phyloP scores from a whole-genome alignment of 805 yeast species.

The Candida germanica region DNA sequence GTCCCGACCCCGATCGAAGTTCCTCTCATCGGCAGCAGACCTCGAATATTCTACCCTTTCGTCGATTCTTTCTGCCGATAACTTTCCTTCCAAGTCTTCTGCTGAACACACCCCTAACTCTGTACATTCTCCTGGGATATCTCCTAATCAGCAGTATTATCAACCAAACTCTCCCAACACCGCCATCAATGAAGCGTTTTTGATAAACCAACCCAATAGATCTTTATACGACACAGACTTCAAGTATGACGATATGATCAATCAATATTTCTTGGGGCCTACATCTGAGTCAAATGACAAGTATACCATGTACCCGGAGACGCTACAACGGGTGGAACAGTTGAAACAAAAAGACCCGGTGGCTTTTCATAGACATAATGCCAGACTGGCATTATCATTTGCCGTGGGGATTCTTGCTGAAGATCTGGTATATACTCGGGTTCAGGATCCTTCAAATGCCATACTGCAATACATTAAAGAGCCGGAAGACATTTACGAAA shows the following conservation, averaged over 20 bases:
- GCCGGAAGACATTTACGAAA: slow-evolving; percentile 77
- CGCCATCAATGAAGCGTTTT: slow-evolving; percentile 16
- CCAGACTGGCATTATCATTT: slow-evolving; percentile 45
- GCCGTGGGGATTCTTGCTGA: slow-evolving; percentile 44
- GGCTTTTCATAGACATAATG: slow-evolving; percentile 34
- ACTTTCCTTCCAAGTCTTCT: slow-evolving; percentile 11
- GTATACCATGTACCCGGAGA: slow-evolving; percentile 56
- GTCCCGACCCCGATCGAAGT: slow-evolving; percentile 32
- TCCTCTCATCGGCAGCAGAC: slow-evolving; percentile 69
- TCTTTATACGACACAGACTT: not conserved
- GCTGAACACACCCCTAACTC: slow-evolving; percentile 32
- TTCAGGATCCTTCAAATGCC: slow-evolving; percentile 14
- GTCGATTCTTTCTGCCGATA: slow-evolving; percentile 54
- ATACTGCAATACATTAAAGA: slow-evolving; percentile 39
- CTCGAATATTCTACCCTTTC: slow-evolving; percentile 69
- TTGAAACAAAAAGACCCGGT: slow-evolving; percentile 40
- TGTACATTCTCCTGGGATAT: slow-evolving; percentile 31
- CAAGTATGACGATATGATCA: slow-evolving; percentile 49
- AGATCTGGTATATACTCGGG: slow-evolving; percentile 23
- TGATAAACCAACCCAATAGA: slow-evolving; percentile 1
- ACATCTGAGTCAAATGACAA: slow-evolving; percentile 40
- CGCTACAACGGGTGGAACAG: slow-evolving; percentile 43
- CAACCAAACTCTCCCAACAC: slow-evolving; percentile 13
- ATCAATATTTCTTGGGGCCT: slow-evolving; percentile 67
- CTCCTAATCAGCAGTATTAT: slow-evolving; percentile 24